Evolutionary conservation across 2,329 filamentous ascomycete species (phyloP).

Genomic region (Metarhizium robertsii): DNA sequence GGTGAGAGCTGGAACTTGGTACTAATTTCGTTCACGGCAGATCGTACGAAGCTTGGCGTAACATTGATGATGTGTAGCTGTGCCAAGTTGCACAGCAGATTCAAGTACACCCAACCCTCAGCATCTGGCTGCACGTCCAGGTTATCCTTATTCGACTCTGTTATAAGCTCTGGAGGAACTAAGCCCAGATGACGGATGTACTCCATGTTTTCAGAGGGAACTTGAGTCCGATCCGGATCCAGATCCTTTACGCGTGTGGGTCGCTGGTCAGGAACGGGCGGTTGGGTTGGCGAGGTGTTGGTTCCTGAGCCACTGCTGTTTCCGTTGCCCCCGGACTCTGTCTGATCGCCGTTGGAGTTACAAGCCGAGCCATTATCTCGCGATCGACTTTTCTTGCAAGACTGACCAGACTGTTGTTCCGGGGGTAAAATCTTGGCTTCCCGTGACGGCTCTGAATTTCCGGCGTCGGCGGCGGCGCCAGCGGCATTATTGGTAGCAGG

Average conservation of each 20-base stretch:
- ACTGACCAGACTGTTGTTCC: constrained; percentile 17
- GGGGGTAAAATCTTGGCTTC: constrained; percentile 39
- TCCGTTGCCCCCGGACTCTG: constrained; percentile 31
- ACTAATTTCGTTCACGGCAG: constrained; percentile 61
- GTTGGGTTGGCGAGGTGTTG: constrained; percentile 31
- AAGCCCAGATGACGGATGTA: constrained; percentile 70
- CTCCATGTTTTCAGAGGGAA: constrained; percentile 68
- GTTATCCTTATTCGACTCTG: constrained; percentile 26
- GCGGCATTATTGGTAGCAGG: constrained; percentile 3
- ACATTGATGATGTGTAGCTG: constrained; percentile 82
- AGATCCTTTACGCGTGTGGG: constrained; percentile 69
- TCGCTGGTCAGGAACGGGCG: constrained; percentile 53
- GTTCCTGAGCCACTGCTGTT: constrained; percentile 14
- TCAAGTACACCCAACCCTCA: constrained; percentile 76
- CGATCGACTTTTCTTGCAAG: constrained; percentile 30
- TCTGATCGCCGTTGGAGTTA: constrained; percentile 38
- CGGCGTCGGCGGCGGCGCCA: background rate
- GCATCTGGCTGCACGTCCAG: constrained; percentile 48
- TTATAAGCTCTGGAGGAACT: constrained; percentile 45
- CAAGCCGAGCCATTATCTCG: constrained; percentile 35
- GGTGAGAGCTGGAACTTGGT: constrained; percentile 67
- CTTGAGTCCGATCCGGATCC: constrained; percentile 67
- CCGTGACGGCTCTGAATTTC: constrained; percentile 25
- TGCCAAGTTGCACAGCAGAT: constrained; percentile 70
- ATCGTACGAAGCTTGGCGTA: constrained; percentile 66